Percentiles rank a stretch among this genome's conserved stretches.
Conservation (phyloP, 2,329 filamentous ascomycete species). For the Sphaerulina musiva region DNA sequence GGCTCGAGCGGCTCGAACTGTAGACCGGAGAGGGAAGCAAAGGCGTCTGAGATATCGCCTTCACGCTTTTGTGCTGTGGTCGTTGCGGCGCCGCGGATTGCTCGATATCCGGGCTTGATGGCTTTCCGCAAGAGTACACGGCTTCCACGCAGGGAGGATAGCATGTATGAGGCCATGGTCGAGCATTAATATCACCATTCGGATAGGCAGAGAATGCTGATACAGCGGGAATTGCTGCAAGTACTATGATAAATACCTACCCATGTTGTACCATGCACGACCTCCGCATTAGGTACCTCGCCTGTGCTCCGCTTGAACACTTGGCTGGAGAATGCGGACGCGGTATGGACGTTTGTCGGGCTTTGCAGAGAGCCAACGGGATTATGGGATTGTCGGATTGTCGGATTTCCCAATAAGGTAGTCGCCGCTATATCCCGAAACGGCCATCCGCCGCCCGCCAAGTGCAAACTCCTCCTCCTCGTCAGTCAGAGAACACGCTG, state of each 20-base stretch:
- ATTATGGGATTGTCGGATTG: background rate
- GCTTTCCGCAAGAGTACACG: background rate
- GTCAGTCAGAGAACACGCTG: too few relatives aligned
- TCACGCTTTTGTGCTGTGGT: conserved; percentile 37
- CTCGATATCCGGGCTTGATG: background rate
- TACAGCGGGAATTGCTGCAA: background rate
- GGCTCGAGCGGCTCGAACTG: conserved; percentile 40
- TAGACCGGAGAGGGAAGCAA: conserved; percentile 45
- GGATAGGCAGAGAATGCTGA: background rate
- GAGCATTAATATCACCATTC: background rate
- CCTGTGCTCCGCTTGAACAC: too few relatives aligned
- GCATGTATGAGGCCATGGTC: conserved; percentile 11
- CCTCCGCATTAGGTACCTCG: too few relatives aligned
- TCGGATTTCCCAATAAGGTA: background rate
- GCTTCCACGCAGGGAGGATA: conserved; percentile 9
- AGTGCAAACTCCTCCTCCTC: too few relatives aligned
- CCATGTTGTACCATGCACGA: too few relatives aligned
- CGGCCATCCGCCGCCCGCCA: too few relatives aligned
- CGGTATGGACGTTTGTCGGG: background rate
- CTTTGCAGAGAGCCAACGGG: too few relatives aligned
- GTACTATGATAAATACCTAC: background rate
- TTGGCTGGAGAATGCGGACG: background rate
- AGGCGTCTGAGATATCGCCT: conserved; percentile 47
- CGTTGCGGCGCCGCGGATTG: conserved; percentile 20
- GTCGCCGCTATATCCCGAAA: too few relatives aligned